Evolutionary conservation across 805 yeast species (phyloP), one percentile per base, ranked within the genome.

Genomic region (Zygoascus bituminiphila): DNA sequence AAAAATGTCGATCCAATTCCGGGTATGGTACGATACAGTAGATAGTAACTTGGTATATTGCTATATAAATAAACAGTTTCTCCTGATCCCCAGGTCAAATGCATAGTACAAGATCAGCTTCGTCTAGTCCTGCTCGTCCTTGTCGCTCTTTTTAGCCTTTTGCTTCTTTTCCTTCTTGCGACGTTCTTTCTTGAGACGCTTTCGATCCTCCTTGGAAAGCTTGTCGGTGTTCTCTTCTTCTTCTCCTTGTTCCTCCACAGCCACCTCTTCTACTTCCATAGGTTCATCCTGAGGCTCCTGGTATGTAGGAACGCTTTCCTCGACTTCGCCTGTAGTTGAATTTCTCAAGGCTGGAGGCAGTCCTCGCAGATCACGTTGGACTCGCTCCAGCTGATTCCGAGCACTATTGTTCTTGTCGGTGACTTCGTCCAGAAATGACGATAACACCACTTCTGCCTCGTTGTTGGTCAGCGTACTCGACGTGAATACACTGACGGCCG

Each of bases 291-390:
- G 24, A 20, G 46, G 39, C 12, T 17, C 35, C 14, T 37, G 38
- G 15, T 41, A 22, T 19, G 19, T 22, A 10, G 36, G 29, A 12
- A 25, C 15, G 19, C 10, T 37, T 25, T 39, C 45, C 14, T 10
- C 24, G 9, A 15, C 45, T 12, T 33, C 45, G 7, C 45, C 51
- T 5, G 41, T 33, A 19, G 44, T 40, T 14, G 38, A 26, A 29
- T 25, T 39, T 19, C 15, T 10, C 44, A 53, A 31, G 43, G 54
- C 21, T 21, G 95, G 94, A 8, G 94, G 91, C 50, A 86, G 72
- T 1, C 95, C 95, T 55, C 88, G 72, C 55, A 85, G 75, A 54
- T 83, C 87, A 66, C 95, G 75, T 61, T 82, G 91, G 37, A 84
- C 70, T 62, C 95, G 74, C 57, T 72, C 75, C 57, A 86, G 70